Percentiles rank a stretch among this genome's conserved stretches.
phyloP scores from a whole-genome alignment of 495 filamentous ascomycete species.

The Filosporella fistucella region DNA sequence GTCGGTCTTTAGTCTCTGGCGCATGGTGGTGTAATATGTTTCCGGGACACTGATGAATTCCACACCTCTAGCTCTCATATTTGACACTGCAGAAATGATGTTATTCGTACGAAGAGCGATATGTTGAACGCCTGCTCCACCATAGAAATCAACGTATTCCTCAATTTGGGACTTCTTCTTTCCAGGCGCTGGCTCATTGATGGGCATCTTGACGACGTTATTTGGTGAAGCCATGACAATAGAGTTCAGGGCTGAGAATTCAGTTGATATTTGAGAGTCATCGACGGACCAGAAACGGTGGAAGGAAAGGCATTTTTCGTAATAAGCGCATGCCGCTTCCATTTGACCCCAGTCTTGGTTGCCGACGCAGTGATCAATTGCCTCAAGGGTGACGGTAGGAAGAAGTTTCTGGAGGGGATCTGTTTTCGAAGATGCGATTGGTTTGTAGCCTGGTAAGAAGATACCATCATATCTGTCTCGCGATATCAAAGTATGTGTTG shows the following conservation, averaged over 20 bases:
- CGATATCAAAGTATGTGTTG: slow-evolving; percentile 82
- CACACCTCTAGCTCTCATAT: slow-evolving; percentile 72
- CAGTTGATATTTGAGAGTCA: slow-evolving; percentile 81
- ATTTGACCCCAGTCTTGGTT: slow-evolving; percentile 91
- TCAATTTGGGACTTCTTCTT: slow-evolving; percentile 88
- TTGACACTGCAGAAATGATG: slow-evolving; percentile 69
- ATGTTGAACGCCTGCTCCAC: slow-evolving; percentile 84
- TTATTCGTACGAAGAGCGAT: slow-evolving; percentile 78
- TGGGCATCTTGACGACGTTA: slow-evolving; percentile 88
- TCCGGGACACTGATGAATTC: slow-evolving; percentile 84
- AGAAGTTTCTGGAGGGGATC: slow-evolving; percentile 44
- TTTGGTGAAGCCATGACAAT: slow-evolving; percentile 86
- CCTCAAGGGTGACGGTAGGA: slow-evolving; percentile 61
- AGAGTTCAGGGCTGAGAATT: slow-evolving; percentile 77
- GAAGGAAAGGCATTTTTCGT: slow-evolving; percentile 85
- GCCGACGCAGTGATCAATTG: slow-evolving; percentile 90
- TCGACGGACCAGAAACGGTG: slow-evolving; percentile 95
- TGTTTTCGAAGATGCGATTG: slow-evolving; percentile 23
- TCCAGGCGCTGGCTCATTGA: slow-evolving; percentile 89
- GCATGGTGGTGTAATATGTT: slow-evolving; percentile 78
- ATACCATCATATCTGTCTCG: slow-evolving; percentile 58
- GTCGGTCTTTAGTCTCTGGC: slow-evolving; percentile 52
- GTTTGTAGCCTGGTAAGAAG: slow-evolving; percentile 78
- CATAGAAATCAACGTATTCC: slow-evolving; percentile 86
- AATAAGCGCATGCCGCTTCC: slow-evolving; percentile 80